A percentile compares a stretch with the other conserved stretches of the same genome.
phyloP scores from a whole-genome alignment of 495 filamentous ascomycete genomes.

The Aspergillus asperescens region DNA sequence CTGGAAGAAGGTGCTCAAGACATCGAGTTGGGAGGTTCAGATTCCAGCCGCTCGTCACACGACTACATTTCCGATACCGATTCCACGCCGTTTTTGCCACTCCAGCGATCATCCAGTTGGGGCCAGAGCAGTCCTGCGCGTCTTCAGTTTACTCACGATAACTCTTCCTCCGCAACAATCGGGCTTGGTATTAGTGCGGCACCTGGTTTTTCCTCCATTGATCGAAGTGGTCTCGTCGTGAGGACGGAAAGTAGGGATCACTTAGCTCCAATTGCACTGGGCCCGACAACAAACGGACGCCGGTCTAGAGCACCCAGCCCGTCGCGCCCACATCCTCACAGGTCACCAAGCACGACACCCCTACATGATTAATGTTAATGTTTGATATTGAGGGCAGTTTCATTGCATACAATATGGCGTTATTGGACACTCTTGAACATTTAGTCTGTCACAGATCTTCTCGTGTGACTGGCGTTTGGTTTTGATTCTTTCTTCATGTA shows the following conservation, averaged over 20 bases:
- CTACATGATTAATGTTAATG: constrained; percentile 36
- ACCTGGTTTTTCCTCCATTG: constrained; percentile 50
- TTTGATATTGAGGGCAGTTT: constrained; percentile 8
- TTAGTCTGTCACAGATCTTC: neutral
- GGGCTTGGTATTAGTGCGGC: constrained; percentile 47
- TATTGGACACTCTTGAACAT: neutral
- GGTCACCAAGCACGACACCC: constrained; percentile 40
- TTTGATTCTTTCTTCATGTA: neutral
- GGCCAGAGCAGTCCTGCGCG: constrained; percentile 30
- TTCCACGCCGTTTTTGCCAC: constrained; percentile 25
- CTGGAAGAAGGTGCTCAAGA: constrained; percentile 68
- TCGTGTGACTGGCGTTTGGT: neutral
- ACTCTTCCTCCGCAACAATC: constrained; percentile 45
- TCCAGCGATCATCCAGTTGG: constrained; percentile 38
- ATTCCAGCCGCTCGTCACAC: constrained; percentile 51
- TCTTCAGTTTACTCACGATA: constrained; percentile 57
- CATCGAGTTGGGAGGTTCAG: constrained; percentile 65
- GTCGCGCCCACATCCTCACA: constrained; percentile 37
- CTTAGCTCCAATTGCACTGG: constrained; percentile 41
- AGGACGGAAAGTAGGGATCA: constrained; percentile 80
- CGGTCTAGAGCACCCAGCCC: constrained; percentile 44
- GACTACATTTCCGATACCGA: constrained; percentile 38
- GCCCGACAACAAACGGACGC: constrained; percentile 42
- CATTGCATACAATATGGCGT: constrained; percentile 2
- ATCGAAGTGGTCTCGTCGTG: constrained; percentile 67